phyloP scores from a whole-genome alignment of 495 filamentous ascomycete species.

The Astrocystis sublimbata region DNA sequence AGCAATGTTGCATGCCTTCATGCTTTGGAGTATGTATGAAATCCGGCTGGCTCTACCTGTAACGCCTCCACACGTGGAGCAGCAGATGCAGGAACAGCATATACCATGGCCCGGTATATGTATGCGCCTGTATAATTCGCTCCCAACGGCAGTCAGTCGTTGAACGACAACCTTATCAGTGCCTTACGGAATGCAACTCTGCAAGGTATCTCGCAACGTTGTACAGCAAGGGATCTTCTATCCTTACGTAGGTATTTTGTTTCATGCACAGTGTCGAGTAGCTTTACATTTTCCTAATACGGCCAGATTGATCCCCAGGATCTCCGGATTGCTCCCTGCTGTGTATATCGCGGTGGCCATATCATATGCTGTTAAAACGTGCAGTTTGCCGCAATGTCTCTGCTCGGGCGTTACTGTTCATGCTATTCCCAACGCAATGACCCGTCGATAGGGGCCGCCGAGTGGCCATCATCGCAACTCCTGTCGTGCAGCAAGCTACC shows the following conservation, averaged over 20 bases:
- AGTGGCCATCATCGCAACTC: not conserved
- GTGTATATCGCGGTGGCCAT: no score
- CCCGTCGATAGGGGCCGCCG: slow-evolving; percentile 1
- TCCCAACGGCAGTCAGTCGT: no score
- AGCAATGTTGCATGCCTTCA: not conserved
- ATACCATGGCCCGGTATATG: slow-evolving; percentile 10
- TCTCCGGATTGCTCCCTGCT: no score
- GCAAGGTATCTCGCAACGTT: not conserved
- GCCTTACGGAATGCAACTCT: no score
- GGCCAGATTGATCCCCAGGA: no score
- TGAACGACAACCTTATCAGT: no score
- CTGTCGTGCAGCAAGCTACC: not conserved
- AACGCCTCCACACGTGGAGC: slow-evolving; percentile 19
- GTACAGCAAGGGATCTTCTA: no score
- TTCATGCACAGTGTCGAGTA: no score
- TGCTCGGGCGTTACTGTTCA: not conserved
- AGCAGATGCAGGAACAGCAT: slow-evolving; percentile 20
- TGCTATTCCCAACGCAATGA: slow-evolving; percentile 11
- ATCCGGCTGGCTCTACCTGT: not conserved
- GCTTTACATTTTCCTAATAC: no score
- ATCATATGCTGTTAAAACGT: not conserved
- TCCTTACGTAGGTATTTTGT: no score
- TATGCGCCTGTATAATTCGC: not conserved
- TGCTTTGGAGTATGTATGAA: not conserved
- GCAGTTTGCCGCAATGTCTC: not conserved